phyloP scores from a whole-genome alignment of 768 basidiomycete genomes.

The Tylopilus rubrobrunneus region DNA sequence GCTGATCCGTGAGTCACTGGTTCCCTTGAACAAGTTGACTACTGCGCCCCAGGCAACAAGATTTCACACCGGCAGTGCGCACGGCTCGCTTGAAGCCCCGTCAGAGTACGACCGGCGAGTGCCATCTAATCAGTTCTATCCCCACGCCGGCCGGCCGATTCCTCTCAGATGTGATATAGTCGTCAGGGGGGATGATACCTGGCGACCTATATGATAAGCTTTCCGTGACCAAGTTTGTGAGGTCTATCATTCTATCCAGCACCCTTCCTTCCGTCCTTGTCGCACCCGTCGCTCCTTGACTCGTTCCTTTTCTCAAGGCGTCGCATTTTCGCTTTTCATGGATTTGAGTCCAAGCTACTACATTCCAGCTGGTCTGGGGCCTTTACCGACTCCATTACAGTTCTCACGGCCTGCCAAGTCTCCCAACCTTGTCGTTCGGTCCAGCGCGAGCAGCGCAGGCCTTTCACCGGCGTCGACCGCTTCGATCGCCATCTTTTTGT shows the following conservation, averaged over 20 bases:
- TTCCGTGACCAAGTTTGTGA: neutral
- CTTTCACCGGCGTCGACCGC: conserved; percentile 2
- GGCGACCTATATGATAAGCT: neutral
- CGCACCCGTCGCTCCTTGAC: neutral
- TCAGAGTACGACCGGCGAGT: no score
- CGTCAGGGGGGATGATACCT: conserved; percentile 13
- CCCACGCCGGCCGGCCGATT: neutral
- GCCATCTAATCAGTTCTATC: no score
- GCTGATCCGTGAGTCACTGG: neutral
- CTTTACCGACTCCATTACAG: conserved; percentile 2
- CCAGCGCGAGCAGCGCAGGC: neutral
- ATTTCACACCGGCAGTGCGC: neutral
- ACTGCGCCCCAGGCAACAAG: neutral
- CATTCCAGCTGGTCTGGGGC: conserved; percentile 6
- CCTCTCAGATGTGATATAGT: neutral
- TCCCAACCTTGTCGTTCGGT: neutral
- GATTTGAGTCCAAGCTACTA: neutral
- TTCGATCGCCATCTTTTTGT: conserved; percentile 10
- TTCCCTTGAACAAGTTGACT: neutral
- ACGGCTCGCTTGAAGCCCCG: no score
- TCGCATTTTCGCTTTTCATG: conserved; percentile 4
- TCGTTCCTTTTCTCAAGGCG: neutral
- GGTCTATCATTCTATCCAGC: no score
- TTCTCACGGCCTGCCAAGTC: neutral
- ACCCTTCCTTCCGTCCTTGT: neutral